Conservation (phyloP, 495 filamentous ascomycete species). For the Aspergillus campestris region DNA sequence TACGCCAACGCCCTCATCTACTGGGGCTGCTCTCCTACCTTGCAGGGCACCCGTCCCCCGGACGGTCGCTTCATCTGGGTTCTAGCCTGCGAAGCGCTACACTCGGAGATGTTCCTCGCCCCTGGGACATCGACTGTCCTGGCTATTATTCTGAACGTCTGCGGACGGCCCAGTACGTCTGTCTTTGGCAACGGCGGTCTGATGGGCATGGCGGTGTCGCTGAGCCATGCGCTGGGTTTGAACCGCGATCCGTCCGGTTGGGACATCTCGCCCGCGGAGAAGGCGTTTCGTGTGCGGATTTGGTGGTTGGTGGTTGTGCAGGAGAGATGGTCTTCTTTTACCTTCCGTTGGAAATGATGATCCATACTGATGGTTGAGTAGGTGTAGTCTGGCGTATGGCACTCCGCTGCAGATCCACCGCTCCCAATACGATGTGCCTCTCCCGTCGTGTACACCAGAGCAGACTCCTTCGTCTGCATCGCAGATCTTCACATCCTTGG, state of each 20-base stretch:
- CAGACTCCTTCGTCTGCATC: conserved; percentile 9
- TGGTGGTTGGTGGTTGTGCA: conserved; percentile 35
- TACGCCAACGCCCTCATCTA: conserved; percentile 26
- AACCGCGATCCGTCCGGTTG: conserved; percentile 26
- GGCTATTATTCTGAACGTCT: conserved; percentile 25
- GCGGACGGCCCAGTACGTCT: conserved; percentile 27
- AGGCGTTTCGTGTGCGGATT: conserved; percentile 21
- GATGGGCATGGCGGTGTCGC: conserved; percentile 24
- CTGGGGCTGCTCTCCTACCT: conserved; percentile 17
- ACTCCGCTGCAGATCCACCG: conserved; percentile 24
- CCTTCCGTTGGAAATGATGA: not conserved
- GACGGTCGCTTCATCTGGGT: conserved; percentile 30
- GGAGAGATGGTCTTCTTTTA: conserved; percentile 25
- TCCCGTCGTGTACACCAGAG: conserved; percentile 18
- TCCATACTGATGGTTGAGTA: not conserved
- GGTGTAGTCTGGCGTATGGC: conserved; percentile 32
- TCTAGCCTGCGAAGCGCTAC: conserved; percentile 22
- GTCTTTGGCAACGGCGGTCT: conserved; percentile 28
- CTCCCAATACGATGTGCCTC: conserved; percentile 33
- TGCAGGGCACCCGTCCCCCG: conserved; percentile 14
- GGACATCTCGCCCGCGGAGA: conserved; percentile 25
- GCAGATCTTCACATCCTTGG: conserved; percentile 28
- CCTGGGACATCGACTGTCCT: conserved; percentile 28
- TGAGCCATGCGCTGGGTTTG: conserved; percentile 28
- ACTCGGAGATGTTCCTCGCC: conserved; percentile 25